Base-by-base conservation (phyloP, 2,329 filamentous ascomycete genomes). In the Exophiala phaeomuriformis region DNA sequence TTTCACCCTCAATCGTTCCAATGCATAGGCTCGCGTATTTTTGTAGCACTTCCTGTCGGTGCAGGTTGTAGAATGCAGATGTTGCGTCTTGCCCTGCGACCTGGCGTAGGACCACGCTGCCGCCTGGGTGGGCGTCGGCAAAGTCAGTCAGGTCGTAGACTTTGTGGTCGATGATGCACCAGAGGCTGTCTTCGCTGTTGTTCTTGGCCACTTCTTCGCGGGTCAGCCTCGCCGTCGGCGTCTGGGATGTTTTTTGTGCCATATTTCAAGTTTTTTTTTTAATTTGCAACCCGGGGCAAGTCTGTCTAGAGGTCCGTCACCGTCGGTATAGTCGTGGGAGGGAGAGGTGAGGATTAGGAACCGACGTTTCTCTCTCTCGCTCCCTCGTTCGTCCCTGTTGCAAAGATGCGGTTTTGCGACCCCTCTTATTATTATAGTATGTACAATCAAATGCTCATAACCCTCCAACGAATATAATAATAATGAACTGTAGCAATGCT, bases 41-140 rank as follows among this genome's bases (percentile, higher is more conserved):
- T 56, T 83, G 75, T 7, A 95, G 78, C n/a, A 94, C 87, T 71
- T 95, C 89, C 63, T 95, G 88, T 29, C 89, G 78, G 73, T 95
- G 90, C 49, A 95, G 82, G 75, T 94, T 94, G 80, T 94, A 95
- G 58, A 71, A 75, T 5, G 65, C 71, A 10, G 59, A 64, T 1
- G 72, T 74, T 1, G 69, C 72, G 55, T 75, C 72, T 40, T 63
- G 64, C 28, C 72, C 72, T 33, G 70, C 72, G 40, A 69, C 62
- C 48, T 74, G 70, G 31, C 68, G 44, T 1, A 75, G 63, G 9
- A 71, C 64, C 4, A 73, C 71, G 36, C 61, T 63, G 10, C 72
- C 72, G 10, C 71, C 70, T 2, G 82, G 82, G 56, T 84, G 82
- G 52, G 84, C 80, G 28, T 76, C 68, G 1, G 79, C 56, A 57